These are phyloP conservation scores for Pontederia paniculata DNA, from an alignment of 176 grass and related monocot genomes.

Conservation along the genomic window DNA sequence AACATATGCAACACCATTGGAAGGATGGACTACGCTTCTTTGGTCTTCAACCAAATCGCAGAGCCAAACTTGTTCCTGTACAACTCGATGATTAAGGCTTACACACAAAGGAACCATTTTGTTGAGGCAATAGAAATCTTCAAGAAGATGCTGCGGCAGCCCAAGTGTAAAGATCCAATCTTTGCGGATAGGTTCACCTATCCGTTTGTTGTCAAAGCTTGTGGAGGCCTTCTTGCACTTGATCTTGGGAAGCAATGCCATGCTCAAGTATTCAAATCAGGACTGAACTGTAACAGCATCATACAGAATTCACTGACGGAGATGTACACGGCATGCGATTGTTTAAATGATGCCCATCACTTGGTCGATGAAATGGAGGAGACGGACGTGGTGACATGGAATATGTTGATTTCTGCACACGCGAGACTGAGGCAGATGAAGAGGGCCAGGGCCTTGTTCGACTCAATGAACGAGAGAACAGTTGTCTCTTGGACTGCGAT, in stretches of 20 bases:
- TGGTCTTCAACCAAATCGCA: slow-evolving; percentile 32
- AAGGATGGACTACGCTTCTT: slow-evolving; percentile 34
- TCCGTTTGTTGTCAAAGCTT: slow-evolving; percentile 62
- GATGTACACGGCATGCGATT: slow-evolving; percentile 35
- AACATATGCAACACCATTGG: slow-evolving; percentile 37
- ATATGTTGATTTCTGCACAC: slow-evolving; percentile 54
- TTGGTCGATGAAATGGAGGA: slow-evolving; percentile 49
- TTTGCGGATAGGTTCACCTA: slow-evolving; percentile 55
- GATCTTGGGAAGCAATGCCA: slow-evolving; percentile 37
- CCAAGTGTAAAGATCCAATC: neutral
- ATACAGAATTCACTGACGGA: slow-evolving; percentile 52
- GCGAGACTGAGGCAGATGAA: slow-evolving; percentile 34
- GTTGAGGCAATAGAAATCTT: slow-evolving; percentile 32
- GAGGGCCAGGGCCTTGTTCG: slow-evolving; percentile 30
- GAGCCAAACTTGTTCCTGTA: slow-evolving; percentile 39
- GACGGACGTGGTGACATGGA: slow-evolving; percentile 45
- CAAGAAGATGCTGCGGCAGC: slow-evolving; percentile 31
- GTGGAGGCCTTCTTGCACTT: slow-evolving; percentile 15
- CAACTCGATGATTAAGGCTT: slow-evolving; percentile 55
- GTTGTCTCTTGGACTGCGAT: slow-evolving; percentile 50
- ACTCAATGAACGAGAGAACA: slow-evolving; percentile 36
- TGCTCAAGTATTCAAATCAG: slow-evolving; percentile 29
- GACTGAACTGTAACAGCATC: slow-evolving; percentile 31
- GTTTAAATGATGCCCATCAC: slow-evolving; percentile 19
- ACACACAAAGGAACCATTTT: slow-evolving; percentile 38